phyloP scores from a whole-genome alignment of 306 rosid species.

The Prunus dulcis region DNA sequence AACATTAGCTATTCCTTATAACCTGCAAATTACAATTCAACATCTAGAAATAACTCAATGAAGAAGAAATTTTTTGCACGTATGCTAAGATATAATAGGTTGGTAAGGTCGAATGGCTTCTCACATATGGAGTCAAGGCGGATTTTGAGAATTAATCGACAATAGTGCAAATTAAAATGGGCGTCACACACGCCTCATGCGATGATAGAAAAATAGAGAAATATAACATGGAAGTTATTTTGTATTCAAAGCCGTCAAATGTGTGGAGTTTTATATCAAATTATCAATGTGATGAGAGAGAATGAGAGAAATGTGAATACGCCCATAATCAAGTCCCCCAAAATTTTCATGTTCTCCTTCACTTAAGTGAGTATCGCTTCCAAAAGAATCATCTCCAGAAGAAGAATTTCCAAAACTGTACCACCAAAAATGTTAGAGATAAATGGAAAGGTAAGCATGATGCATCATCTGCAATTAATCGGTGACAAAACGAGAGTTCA shows the following conservation, averaged over 20 bases:
- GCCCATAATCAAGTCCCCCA: constrained; percentile 9
- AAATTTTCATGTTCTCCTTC: constrained; percentile 35
- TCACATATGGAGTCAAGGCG: no score
- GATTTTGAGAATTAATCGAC: no score
- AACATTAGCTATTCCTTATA: no score
- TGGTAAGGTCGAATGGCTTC: no score
- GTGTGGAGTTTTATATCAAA: not conserved
- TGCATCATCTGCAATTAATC: constrained; percentile 5
- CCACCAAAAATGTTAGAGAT: constrained; percentile 4
- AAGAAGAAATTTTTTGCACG: no score
- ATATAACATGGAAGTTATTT: not conserved
- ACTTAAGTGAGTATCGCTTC: constrained; percentile 21
- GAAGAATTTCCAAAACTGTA: constrained; percentile 47
- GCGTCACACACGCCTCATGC: no score
- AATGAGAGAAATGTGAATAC: not conserved
- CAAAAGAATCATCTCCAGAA: constrained; percentile 37
- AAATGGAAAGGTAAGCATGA: not conserved
- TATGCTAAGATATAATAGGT: no score
- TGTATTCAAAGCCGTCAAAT: not conserved
- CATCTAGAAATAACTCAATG: no score
- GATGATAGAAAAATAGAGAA: no score
- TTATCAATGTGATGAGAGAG: not conserved
- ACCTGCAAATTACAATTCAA: no score
- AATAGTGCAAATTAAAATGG: no score
- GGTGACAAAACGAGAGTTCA: constrained; percentile 2